Base-by-base conservation (phyloP, 2,329 filamentous ascomycete species). In the Apiospora sp. region DNA sequence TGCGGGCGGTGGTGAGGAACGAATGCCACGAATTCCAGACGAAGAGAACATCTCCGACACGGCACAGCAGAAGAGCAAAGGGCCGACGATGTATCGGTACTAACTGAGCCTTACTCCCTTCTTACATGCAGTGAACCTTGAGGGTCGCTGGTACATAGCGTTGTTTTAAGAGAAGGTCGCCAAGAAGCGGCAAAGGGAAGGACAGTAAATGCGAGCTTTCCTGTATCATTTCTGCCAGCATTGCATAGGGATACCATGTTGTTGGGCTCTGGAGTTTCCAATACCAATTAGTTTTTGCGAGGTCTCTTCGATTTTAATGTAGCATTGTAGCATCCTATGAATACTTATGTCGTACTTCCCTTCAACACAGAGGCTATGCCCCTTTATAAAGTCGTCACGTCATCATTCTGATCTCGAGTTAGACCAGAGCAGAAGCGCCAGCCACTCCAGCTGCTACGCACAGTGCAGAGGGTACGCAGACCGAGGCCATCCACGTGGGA, bases 1-100 rank as follows among this genome's bases (percentile, higher is more conserved):
- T 10, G 83, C 80, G 30, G 76, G 54, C 6, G 30, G 68, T 34
- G 44, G 24, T 16, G 68, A 67, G 14, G n/a, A 69, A 34, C 24
- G 30, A 22, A 54, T 43, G n/a, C 67, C 72, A 12, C 48, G 68
- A 13, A 43, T 51, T 10, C 37, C 54, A 4, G 73, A 72, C 24
- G 72, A 72, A 34, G 68, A 71, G 3, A 71, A 72, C n/a, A 37
- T 75, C 14, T 72, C 72, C 61, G 73, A 72, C 27, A 68, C 44
- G 3, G 67, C 73, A 37, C 71, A 71, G 16, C 73, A 69, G 68
- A 74, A 71, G 70, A 73, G 69, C 71, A 76, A 77, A 64, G 71
- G 70, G 48, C 75, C 76, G 10, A 61, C 54, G 8, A 72, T 73
- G 12, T 76, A 75, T 49, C 72, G 75, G 37, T 75, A 77, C 67